phyloP scores from a whole-genome alignment of 148 eudicot genomes.

The Rhododendron simsii region DNA sequence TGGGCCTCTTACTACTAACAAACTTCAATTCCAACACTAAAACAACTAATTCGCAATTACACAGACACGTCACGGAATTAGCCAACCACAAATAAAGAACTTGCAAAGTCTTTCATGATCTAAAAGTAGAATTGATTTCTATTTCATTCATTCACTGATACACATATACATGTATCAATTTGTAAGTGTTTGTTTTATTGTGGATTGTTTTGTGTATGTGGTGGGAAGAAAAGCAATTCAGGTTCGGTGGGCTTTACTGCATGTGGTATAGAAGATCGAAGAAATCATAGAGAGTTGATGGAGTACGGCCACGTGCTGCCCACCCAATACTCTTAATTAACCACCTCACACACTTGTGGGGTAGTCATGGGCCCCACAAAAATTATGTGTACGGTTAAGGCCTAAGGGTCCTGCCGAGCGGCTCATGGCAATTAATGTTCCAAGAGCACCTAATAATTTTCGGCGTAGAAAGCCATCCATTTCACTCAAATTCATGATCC shows the following conservation, averaged over 20 bases:
- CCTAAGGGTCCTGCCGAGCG: not conserved
- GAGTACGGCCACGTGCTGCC: no score
- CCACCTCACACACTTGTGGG: no score
- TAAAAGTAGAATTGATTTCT: not conserved
- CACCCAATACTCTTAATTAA: no score
- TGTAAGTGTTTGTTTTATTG: not conserved
- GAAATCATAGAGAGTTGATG: no score
- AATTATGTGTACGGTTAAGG: no score
- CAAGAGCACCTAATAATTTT: not conserved
- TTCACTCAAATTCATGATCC: conserved; percentile 2
- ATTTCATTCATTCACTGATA: not conserved
- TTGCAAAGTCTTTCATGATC: not conserved
- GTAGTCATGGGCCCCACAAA: no score
- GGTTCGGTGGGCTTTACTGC: not conserved
- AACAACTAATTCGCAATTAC: no score
- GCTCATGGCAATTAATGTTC: not conserved
- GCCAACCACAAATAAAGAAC: no score
- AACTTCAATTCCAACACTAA: no score
- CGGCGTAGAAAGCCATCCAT: not conserved
- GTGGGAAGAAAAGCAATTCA: not conserved
- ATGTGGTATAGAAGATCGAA: not conserved
- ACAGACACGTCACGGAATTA: no score
- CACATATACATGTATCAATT: not conserved
- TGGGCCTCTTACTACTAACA: no score
- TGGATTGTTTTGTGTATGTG: not conserved